Percentiles rank a stretch among this genome's conserved stretches.
Conservation (phyloP, 345 rosid species). For the Hirschfeldia incana region DNA sequence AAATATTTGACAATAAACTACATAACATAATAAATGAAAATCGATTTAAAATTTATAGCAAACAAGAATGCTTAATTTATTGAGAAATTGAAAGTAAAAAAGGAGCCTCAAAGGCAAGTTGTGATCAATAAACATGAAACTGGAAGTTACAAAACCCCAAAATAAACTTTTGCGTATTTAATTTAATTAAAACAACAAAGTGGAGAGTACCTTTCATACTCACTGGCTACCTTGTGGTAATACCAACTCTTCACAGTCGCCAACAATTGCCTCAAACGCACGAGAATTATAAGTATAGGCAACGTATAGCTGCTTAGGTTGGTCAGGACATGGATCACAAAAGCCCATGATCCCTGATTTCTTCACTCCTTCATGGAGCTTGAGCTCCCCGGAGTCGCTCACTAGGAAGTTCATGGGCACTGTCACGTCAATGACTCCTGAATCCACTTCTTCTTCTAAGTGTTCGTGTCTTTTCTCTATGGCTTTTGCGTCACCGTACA, state of each 20-base stretch:
- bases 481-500: constrained; percentile 70
- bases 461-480: constrained; percentile 48
- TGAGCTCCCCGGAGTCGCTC: constrained; percentile 75
- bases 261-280: constrained; percentile 58
- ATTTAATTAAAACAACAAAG: constrained; percentile 19
- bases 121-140: constrained; percentile 3
- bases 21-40: neutral
- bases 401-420: constrained; percentile 87
- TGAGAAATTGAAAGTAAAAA: constrained; percentile 18
- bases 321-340: constrained; percentile 91
- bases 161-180: neutral
- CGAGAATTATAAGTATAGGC: constrained; percentile 62
- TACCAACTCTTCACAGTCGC: constrained; percentile 65
- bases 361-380: constrained; percentile 93
- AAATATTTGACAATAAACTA: neutral
- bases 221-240: constrained; percentile 67
- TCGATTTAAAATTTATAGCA: neutral
- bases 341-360: constrained; percentile 98
- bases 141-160: constrained; percentile 29
- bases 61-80: constrained; percentile 32
- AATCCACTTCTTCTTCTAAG: constrained; percentile 44
- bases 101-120: constrained; percentile 2
- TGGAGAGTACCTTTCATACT: constrained; percentile 32
- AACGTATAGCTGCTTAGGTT: constrained; percentile 68
- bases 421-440: constrained; percentile 74